Conservation (phyloP, 2,329 filamentous ascomycete species). For the Zasmidium citrigriseum region DNA sequence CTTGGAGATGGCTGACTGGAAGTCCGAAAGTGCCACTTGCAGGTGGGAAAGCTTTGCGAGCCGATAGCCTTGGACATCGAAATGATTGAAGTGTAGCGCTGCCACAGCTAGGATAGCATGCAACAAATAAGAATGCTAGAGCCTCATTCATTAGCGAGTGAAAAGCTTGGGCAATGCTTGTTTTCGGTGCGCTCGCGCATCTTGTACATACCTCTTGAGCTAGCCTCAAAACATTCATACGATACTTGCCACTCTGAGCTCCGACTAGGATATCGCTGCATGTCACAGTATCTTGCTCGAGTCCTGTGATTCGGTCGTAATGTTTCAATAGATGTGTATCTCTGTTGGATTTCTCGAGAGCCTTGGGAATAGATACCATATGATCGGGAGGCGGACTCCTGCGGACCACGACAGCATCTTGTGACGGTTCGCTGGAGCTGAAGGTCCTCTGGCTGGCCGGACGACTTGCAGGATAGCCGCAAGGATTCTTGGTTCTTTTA, state of each 20-base stretch:
- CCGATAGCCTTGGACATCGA: constrained; percentile 1
- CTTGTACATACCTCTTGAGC: constrained; percentile 9
- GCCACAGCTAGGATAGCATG: constrained; percentile 4
- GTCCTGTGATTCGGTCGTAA: background rate
- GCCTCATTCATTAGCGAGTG: background rate
- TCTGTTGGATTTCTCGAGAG: background rate
- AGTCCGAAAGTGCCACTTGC: background rate
- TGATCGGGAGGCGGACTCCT: too few species aligned
- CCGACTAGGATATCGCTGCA: constrained; percentile 11
- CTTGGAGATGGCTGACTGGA: background rate
- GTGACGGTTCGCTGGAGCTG: background rate
- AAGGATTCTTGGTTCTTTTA: background rate
- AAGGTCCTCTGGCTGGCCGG: background rate
- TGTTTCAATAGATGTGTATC: background rate
- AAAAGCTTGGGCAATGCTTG: background rate
- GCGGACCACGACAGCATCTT: background rate
- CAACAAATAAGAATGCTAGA: background rate
- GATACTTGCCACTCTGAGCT: constrained; percentile 6
- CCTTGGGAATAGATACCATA: too few species aligned
- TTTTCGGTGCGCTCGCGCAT: background rate
- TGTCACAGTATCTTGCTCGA: constrained; percentile 7
- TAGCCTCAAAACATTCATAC: constrained; percentile 9
- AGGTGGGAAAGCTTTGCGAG: background rate
- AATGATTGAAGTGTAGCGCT: background rate
- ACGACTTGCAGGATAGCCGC: background rate